phyloP scores from a whole-genome alignment of 1,139 yeast species.

The Saccharomycopsis hybrid region DNA sequence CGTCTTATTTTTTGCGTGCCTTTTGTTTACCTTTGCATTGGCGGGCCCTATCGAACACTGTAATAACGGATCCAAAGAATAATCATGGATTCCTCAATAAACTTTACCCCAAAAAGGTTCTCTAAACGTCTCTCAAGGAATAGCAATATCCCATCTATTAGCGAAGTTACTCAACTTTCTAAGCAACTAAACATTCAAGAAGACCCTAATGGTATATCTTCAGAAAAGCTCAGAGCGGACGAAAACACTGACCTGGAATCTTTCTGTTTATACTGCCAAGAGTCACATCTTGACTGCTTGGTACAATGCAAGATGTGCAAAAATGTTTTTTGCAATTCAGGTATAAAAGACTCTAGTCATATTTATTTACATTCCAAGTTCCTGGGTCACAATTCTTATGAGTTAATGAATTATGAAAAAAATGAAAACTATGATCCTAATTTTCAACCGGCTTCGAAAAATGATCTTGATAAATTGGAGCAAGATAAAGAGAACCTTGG shows the following conservation, averaged over 20 bases:
- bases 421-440: constrained; percentile 3
- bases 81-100: constrained; percentile 3
- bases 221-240: too few species aligned
- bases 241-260: not conserved
- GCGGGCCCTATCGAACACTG: too few species aligned
- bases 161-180: constrained; percentile 2
- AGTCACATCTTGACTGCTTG: constrained; percentile 13
- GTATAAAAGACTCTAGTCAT: constrained; percentile 18
- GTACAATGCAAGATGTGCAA: constrained; percentile 15
- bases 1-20: too few species aligned
- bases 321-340: constrained; percentile 19
- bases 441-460: not conserved
- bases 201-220: not conserved
- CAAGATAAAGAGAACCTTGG: not conserved
- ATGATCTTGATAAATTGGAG: not conserved
- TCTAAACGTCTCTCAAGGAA: constrained; percentile 19
- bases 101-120: constrained; percentile 18
- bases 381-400: constrained; percentile 11
- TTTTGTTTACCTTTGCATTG: too few species aligned
- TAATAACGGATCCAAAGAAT: too few species aligned
- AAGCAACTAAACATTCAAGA: not conserved
- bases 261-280: constrained; percentile 19
- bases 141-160: constrained; percentile 8
- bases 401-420: constrained; percentile 13
- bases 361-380: constrained; percentile 18